These are phyloP conservation scores for Stephania japonica DNA, from an alignment of 164 flowering plant species.

Conservation along the genomic window DNA sequence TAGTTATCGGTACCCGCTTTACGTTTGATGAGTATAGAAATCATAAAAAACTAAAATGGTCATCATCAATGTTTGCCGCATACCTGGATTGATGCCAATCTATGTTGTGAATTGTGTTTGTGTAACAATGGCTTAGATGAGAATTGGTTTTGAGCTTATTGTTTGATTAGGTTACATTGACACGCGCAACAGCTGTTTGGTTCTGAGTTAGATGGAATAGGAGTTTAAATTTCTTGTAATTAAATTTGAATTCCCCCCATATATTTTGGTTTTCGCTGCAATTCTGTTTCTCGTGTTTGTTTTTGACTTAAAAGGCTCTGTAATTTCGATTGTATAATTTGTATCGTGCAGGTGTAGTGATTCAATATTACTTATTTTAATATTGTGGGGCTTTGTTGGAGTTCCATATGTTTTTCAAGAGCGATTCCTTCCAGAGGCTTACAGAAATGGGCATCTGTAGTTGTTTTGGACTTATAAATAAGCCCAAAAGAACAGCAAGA, in stretches of 20 bases:
- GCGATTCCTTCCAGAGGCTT: constrained; percentile 29
- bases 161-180: not conserved
- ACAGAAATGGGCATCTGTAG: constrained; percentile 66
- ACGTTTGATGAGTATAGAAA: not conserved
- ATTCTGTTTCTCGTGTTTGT: not conserved
- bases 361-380: not conserved
- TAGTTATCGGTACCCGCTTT: not conserved
- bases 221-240: not conserved
- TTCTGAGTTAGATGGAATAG: too few species aligned
- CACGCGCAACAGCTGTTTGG: not conserved
- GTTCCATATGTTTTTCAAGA: constrained; percentile 24
- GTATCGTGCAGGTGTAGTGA: constrained; percentile 9
- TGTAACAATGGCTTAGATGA: not conserved
- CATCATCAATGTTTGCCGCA: too few species aligned
- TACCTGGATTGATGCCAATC: not conserved
- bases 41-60: too few species aligned
- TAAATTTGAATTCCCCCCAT: not conserved
- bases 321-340: not conserved
- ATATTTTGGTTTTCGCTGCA: not conserved
- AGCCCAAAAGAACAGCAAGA: constrained; percentile 24
- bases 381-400: not conserved
- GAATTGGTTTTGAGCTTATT: not conserved
- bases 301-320: not conserved
- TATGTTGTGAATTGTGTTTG: not conserved
- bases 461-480: constrained; percentile 63